Evolutionary conservation across 306 rosid genomes (phyloP).

Genomic region (Fagus crenata): DNA sequence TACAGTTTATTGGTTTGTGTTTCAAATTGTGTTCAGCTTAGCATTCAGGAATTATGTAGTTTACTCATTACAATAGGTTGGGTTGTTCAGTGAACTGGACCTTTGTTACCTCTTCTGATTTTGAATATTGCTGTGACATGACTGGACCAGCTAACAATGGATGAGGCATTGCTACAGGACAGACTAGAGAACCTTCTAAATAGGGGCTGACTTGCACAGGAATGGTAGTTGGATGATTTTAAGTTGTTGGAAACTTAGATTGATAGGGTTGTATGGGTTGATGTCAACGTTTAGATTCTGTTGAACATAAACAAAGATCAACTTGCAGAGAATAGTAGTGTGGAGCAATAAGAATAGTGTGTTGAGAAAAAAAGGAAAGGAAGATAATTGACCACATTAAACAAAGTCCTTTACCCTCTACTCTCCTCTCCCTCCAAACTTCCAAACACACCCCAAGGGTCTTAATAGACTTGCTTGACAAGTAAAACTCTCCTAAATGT

Average conservation of each 20-base stretch:
- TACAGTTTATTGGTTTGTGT: background rate
- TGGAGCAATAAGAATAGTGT: background rate
- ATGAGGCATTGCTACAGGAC: background rate
- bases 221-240: background rate
- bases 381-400: background rate
- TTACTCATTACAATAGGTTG: constrained; percentile 22
- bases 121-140: constrained; percentile 12
- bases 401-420: too few relatives aligned
- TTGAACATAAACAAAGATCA: background rate
- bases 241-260: background rate
- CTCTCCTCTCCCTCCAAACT: too few relatives aligned
- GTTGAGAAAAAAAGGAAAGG: background rate
- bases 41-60: constrained; percentile 11
- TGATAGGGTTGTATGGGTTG: background rate
- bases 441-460: too few relatives aligned
- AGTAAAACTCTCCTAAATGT: background rate
- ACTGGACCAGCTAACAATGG: constrained; percentile 10
- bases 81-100: constrained; percentile 24
- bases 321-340: background rate
- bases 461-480: background rate
- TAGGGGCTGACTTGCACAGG: background rate
- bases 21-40: constrained; percentile 3
- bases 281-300: background rate
- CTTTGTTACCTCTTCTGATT: constrained; percentile 9
- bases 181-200: background rate